Base-by-base conservation (phyloP, 129 eudicot genomes). In the Chrysanthemum makinoi region DNA sequence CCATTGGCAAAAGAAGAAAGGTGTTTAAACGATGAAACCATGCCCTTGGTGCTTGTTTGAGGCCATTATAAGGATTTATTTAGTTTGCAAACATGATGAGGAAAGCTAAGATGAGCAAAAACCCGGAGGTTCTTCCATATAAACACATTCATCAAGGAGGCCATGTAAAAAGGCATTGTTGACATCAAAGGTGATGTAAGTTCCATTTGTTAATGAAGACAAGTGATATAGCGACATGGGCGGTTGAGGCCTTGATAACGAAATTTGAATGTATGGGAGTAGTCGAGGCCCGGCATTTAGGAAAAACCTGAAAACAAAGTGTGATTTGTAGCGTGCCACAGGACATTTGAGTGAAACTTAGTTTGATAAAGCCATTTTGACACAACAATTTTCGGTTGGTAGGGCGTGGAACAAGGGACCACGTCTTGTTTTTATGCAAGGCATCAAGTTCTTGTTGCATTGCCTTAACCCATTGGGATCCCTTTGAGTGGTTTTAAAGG, bases 71-170 rank as follows among this genome's bases (percentile, higher is more conserved):
- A 15, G 14, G 68, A 2, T 51, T 67, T 67, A 12, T 19, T 17
- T 4, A 67, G 69, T 16, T 64, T 64, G 14, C 69, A 64, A 15
- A 63, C 68, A 13, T 60, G 46, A 60, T 24, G 22, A 46, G 71
- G 72, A 68, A 68, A 68, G 60, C 47, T 12, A 48, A 61, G 61
- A 50, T 68, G 59, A 68, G 61, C 59, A 68, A 48, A 68, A 28
- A 20, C 72, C 61, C 14, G 47, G 72, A 28, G 72, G 72, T 68
- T 68, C 46, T 19, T 68, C 71, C 71, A 68, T 68, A 20, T 68
- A 68, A 20, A 68, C 61, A 33, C 59, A 48, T 20, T 68, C 72
- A 15, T 6, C 46, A 66, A 66, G 71, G 18, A 30, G 68, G 50
- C 68, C 68, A 33, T 33, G 68, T 33, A 33, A 63, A 33, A 33